phyloP scores from a whole-genome alignment of 345 rosid species.

The Cardamine occulta region DNA sequence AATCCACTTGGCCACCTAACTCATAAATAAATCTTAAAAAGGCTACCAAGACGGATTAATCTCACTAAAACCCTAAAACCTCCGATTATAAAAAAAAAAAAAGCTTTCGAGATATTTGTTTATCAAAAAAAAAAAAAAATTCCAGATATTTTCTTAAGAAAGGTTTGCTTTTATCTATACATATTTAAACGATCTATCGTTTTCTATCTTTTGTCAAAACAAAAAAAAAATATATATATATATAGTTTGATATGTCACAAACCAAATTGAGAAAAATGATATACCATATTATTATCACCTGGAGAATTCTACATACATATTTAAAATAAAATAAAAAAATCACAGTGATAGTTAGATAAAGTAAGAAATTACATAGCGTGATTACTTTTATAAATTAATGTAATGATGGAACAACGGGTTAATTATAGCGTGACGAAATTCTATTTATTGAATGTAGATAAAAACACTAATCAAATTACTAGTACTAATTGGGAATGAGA shows the following conservation, averaged over 20 bases:
- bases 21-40: too few species aligned
- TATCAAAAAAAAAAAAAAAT: too few species aligned
- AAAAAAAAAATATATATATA: too few species aligned
- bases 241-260: neutral
- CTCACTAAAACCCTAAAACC: too few species aligned
- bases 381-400: neutral
- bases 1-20: too few species aligned
- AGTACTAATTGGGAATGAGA: constrained; percentile 18
- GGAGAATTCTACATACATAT: too few species aligned
- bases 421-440: neutral
- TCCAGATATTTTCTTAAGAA: neutral
- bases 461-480: neutral
- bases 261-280: neutral
- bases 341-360: too few species aligned
- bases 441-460: neutral
- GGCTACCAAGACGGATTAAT: too few species aligned
- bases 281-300: neutral
- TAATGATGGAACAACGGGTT: neutral
- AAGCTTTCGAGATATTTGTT: neutral
- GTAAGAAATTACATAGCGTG: neutral
- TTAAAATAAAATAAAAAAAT: too few species aligned
- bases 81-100: too few species aligned
- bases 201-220: neutral
- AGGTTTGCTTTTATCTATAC: too few species aligned
- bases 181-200: neutral